These are phyloP conservation scores for Wickerhamomyces rabaulensis DNA, from an alignment of 805 yeast genomes.

Conservation along the genomic window DNA sequence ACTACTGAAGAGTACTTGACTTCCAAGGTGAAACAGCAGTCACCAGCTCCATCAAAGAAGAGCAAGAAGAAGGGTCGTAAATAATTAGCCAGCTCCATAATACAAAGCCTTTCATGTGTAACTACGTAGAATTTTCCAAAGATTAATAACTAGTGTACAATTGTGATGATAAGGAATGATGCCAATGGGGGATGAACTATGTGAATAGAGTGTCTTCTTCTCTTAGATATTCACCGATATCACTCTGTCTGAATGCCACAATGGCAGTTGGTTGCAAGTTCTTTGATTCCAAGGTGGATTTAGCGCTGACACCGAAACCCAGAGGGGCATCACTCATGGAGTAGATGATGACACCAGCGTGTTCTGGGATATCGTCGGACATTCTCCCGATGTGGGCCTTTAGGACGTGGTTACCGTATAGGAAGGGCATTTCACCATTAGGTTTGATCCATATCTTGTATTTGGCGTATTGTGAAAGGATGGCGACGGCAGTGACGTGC, in stretches of 20 bases:
- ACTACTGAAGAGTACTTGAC: slow-evolving; percentile 33
- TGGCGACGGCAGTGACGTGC: slow-evolving; percentile 86
- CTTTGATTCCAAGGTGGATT: slow-evolving; percentile 83
- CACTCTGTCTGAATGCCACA: slow-evolving; percentile 95
- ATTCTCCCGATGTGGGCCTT: slow-evolving; percentile 96
- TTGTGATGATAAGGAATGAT: background rate
- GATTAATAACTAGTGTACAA: slow-evolving; percentile 4
- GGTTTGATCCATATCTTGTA: slow-evolving; percentile 94
- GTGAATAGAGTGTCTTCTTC: slow-evolving; percentile 96
- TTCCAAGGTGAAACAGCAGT: slow-evolving; percentile 4
- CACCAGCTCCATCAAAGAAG: slow-evolving; percentile 10
- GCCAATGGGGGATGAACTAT: slow-evolving; percentile 24
- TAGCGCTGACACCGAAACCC: slow-evolving; percentile 94
- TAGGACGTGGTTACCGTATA: slow-evolving; percentile 93
- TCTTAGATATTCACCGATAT: slow-evolving; percentile 95
- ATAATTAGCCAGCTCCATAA: slow-evolving; percentile 8
- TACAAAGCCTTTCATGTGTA: slow-evolving; percentile 1
- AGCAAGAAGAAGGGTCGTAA: slow-evolving; percentile 24
- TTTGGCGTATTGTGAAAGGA: slow-evolving; percentile 82
- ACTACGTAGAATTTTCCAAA: too few species aligned
- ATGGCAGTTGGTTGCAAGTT: slow-evolving; percentile 89
- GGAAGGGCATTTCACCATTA: slow-evolving; percentile 97
- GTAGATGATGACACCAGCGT: slow-evolving; percentile 88
- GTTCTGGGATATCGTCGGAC: slow-evolving; percentile 97
- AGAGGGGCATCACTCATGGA: slow-evolving; percentile 91